Evolutionary conservation across 345 rosid species (phyloP).

Genomic region (Combretum micranthum): DNA sequence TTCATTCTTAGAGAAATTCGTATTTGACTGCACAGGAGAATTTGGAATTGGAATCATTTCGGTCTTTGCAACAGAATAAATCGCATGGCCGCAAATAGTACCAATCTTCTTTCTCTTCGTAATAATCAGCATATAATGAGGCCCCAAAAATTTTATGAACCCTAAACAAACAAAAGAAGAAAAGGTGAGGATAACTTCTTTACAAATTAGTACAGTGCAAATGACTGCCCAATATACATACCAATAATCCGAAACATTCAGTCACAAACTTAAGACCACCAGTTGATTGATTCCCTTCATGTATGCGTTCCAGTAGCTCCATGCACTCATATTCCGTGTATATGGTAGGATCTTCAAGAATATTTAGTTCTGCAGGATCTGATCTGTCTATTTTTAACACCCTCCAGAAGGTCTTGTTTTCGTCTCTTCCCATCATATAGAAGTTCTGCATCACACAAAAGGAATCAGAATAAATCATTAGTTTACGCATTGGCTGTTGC

Average conservation of each 20-base stretch:
- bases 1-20: constrained; percentile 88
- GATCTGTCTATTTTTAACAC: constrained; percentile 75
- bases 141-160: constrained; percentile 91
- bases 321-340: constrained; percentile 71
- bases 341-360: constrained; percentile 61
- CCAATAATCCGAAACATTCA: constrained; percentile 81
- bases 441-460: constrained; percentile 47
- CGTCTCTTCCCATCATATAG: constrained; percentile 88
- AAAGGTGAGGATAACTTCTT: constrained; percentile 11
- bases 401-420: constrained; percentile 63
- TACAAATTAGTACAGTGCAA: not conserved
- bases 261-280: constrained; percentile 91
- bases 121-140: constrained; percentile 86
- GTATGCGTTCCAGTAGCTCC: constrained; percentile 64
- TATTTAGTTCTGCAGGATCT: constrained; percentile 60
- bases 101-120: constrained; percentile 92
- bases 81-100: constrained; percentile 65
- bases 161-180: constrained; percentile 40
- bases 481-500: too few relatives aligned
- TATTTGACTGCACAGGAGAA: constrained; percentile 59
- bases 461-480: not conserved
- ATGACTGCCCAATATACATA: constrained; percentile 18
- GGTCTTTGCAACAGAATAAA: constrained; percentile 73
- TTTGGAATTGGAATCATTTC: constrained; percentile 67
- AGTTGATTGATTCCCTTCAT: constrained; percentile 72